A percentile compares a stretch with the other conserved stretches of the same genome.
Evolutionary conservation across 345 rosid genomes (phyloP).

Genomic region (Aquilaria yunnanensis): DNA sequence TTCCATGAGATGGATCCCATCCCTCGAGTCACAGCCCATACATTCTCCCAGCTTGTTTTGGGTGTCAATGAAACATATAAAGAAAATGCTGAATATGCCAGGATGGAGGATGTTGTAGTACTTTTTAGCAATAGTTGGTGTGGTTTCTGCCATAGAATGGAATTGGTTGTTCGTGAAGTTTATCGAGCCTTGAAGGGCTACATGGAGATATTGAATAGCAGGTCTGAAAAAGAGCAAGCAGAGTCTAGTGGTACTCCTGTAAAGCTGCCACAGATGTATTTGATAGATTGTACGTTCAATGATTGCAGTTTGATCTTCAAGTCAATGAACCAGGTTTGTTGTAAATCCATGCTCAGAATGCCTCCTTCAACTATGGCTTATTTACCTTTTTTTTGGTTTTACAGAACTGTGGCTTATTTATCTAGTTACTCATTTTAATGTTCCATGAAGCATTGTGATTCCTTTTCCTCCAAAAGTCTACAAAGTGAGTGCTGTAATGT

Average conservation of each 20-base stretch:
- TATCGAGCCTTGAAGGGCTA: constrained; percentile 56
- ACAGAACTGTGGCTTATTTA: too few relatives aligned
- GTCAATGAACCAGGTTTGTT: constrained; percentile 55
- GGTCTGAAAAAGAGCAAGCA: constrained; percentile 29
- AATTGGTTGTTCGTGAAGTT: constrained; percentile 77
- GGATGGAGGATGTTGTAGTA: constrained; percentile 77
- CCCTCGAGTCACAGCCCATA: constrained; percentile 55
- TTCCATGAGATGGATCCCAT: constrained; percentile 74
- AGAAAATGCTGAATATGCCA: constrained; percentile 28
- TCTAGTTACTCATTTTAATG: not conserved
- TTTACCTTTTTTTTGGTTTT: too few relatives aligned
- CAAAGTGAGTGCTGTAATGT: not conserved
- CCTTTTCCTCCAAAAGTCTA: not conserved
- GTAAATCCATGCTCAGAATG: not conserved
- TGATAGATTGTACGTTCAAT: constrained; percentile 87
- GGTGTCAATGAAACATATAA: constrained; percentile 43
- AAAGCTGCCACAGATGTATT: constrained; percentile 59
- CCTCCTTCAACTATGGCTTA: too few relatives aligned
- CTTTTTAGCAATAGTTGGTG: constrained; percentile 85
- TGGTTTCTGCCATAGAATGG: constrained; percentile 97
- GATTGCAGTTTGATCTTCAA: constrained; percentile 78
- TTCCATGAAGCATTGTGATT: not conserved
- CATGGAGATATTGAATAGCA: constrained; percentile 31
- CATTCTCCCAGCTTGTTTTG: constrained; percentile 50
- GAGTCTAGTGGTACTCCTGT: constrained; percentile 26